Base-by-base conservation (phyloP, 495 filamentous ascomycete genomes). In the Hypoxylon trugodes region DNA sequence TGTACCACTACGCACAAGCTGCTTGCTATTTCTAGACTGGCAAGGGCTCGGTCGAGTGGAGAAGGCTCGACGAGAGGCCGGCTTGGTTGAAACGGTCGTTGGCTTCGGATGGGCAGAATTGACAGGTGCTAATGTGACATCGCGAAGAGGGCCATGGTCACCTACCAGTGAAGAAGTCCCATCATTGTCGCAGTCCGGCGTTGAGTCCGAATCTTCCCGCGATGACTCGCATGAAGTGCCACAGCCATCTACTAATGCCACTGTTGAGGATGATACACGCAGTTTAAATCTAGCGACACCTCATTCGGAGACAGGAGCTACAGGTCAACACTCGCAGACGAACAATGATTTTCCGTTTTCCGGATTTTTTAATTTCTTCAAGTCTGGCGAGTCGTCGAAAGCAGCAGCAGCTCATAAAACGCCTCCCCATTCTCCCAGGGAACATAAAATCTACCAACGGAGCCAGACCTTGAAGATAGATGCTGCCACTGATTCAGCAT, bases 1-100 rank as follows among this genome's bases (percentile, higher is more conserved):
- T 70, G 95, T 98, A 5, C 95, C 95, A 1, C 73, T 98, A 32
- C 85, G 96, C 8, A 98, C 95, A 9, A 97, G 96, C 46, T 98
- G 93, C 73, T 79, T 98, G 12, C 80, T 98, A n/a, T 98, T 98
- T 66, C 82, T 98, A 5, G 95, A 98, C 71, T 98, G 95, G 95
- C 89, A 90, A 74, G 95, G 95, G 0, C 80, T 98, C 6, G 93
- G 89, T 18, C 87, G 91, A 19, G 95, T 98, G 4, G 92, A 98
- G 65, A 98, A 98, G 73, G 94, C 95, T 6, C 82, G 96, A 36
- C 81, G 96, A 73, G 95, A 94, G 68, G 97, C 92, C 62, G 92
- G 92, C 5, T 77, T 97, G 3, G 89, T 98, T 35, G 93, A 93
- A 22, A 96, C 93, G 1, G 87, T 97, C 68, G 91, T 93, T 24